Evolutionary conservation across 2,329 filamentous ascomycete species (phyloP).

Genomic region (Eutypella sp.): DNA sequence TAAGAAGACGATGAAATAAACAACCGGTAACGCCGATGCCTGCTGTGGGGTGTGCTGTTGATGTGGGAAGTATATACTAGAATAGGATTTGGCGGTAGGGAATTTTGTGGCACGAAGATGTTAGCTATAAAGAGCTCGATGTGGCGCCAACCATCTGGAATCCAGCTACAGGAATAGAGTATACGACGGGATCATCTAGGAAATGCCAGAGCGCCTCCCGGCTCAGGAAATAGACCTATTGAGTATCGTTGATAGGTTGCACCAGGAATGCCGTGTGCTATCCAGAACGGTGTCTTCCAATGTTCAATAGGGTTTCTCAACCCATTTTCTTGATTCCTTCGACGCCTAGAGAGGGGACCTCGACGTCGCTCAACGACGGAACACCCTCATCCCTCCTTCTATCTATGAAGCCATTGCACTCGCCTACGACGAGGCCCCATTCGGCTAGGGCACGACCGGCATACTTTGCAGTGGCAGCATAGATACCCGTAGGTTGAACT

Average conservation of each 20-base stretch:
- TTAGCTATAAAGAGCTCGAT: too few species aligned
- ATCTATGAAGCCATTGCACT: conserved; percentile 79
- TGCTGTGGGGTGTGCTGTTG: neutral
- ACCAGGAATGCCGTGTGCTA: neutral
- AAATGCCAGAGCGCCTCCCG: too few species aligned
- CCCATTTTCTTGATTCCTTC: conserved; percentile 50
- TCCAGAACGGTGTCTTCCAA: neutral
- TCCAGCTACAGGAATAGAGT: too few species aligned
- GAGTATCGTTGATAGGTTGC: too few species aligned
- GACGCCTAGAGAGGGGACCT: conserved; percentile 61
- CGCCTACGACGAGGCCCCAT: conserved; percentile 69
- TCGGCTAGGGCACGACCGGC: conserved; percentile 71
- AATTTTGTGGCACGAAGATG: too few species aligned
- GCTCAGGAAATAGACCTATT: too few species aligned
- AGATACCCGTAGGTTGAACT: conserved; percentile 41
- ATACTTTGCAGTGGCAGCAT: conserved; percentile 50
- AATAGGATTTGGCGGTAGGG: neutral
- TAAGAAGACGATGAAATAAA: neutral
- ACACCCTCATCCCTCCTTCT: conserved; percentile 70
- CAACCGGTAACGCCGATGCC: neutral
- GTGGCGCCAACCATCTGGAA: too few species aligned
- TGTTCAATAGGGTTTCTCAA: conserved; percentile 5
- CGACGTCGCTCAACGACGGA: conserved; percentile 59
- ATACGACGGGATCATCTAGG: too few species aligned
- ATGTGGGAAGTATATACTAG: neutral